phyloP scores from a whole-genome alignment of 179 eudicot genomes.

The Spergularia azorica region DNA sequence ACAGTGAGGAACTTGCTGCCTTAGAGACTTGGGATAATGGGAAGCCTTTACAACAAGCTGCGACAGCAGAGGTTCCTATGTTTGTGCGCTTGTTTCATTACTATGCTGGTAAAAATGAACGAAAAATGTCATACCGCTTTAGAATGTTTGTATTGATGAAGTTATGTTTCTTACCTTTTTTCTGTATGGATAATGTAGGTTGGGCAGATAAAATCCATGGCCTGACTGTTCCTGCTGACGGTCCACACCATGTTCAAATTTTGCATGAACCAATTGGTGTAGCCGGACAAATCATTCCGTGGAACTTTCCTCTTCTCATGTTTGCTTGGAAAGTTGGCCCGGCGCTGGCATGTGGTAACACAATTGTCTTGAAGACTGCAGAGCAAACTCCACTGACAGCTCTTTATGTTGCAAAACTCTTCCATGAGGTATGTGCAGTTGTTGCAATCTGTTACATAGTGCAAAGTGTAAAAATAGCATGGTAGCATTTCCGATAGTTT shows the following conservation, averaged over 20 bases:
- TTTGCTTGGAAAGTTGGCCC: constrained; percentile 94
- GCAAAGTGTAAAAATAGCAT: too few species aligned
- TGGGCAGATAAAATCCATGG: constrained; percentile 99
- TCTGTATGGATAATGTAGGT: constrained; percentile 48
- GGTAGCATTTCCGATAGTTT: too few species aligned
- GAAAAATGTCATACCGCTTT: neutral
- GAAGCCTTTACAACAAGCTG: constrained; percentile 70
- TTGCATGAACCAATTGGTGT: constrained; percentile 94
- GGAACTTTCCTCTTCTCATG: constrained; percentile 94
- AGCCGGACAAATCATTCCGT: constrained; percentile 90
- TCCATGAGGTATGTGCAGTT: constrained; percentile 61
- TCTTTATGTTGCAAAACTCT: constrained; percentile 67
- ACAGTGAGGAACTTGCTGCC: constrained; percentile 74
- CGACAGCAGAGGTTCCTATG: constrained; percentile 54
- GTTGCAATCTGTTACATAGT: too few species aligned
- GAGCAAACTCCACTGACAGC: constrained; percentile 97
- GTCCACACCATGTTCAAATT: constrained; percentile 75
- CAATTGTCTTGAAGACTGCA: constrained; percentile 80
- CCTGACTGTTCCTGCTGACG: constrained; percentile 79
- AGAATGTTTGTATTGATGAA: neutral
- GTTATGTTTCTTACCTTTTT: constrained; percentile 4
- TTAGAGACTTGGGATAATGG: constrained; percentile 92
- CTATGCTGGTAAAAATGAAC: constrained; percentile 66
- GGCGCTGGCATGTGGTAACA: constrained; percentile 90
- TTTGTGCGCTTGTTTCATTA: constrained; percentile 76